These are phyloP conservation scores for Cryptosporidium xiaoi DNA, from an alignment of 169 alveolate genomes.

Conservation along the genomic window DNA sequence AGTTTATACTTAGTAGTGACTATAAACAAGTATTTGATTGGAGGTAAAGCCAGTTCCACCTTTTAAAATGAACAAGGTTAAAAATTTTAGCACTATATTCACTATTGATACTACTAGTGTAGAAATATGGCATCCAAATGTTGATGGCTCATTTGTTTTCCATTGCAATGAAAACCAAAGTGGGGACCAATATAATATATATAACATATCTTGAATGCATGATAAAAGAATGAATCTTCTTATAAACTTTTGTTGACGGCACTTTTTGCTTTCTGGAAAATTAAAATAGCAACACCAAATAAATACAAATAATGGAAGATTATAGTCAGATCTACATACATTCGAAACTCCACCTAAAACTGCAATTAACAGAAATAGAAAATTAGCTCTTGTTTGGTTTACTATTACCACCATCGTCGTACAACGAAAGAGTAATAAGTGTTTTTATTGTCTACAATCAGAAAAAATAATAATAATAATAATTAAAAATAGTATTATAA, in stretches of 20 bases:
- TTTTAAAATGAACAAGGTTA: conserved; percentile 28
- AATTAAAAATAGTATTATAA: too few species aligned
- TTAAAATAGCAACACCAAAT: conserved; percentile 71
- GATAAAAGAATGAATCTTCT: conserved; percentile 61
- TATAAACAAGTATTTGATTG: conserved; percentile 42
- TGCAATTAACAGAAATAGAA: conserved; percentile 46
- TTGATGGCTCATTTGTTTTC: conserved; percentile 67
- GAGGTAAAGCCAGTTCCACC: conserved; percentile 71
- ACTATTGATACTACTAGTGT: not conserved
- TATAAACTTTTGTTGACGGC: conserved; percentile 53
- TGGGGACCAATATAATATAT: conserved; percentile 61
- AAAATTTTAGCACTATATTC: conserved; percentile 26
- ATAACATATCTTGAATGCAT: conserved; percentile 47
- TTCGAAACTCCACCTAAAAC: conserved; percentile 45
- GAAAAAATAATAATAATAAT: too few species aligned
- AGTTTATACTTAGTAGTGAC: not conserved
- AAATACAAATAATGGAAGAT: conserved; percentile 51
- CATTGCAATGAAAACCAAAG: conserved; percentile 74
- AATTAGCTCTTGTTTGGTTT: conserved; percentile 34
- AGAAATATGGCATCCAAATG: conserved; percentile 44
- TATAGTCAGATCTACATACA: conserved; percentile 57
- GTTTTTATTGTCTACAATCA: too few species aligned
- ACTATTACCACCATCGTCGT: conserved; percentile 35
- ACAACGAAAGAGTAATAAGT: too few species aligned
- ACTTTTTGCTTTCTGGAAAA: conserved; percentile 37